These are phyloP conservation scores for Gracilaria caudata DNA, from an alignment of 23 red algal genomes.

Conservation along the genomic window DNA sequence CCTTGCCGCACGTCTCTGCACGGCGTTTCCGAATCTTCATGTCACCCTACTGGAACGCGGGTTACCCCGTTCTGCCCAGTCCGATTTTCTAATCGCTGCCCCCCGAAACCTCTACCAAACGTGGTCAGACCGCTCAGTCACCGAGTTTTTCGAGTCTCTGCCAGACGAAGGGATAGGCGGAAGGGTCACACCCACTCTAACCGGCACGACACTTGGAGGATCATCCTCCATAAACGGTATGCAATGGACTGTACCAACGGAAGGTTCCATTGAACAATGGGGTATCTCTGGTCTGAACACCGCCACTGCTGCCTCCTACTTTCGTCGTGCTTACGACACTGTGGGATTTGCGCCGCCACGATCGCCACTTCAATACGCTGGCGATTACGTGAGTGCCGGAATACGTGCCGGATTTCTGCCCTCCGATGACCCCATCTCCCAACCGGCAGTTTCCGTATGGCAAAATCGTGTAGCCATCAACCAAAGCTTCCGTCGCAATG, in stretches of 20 bases:
- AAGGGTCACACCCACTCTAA: slow-evolving; percentile 15
- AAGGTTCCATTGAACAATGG: slow-evolving; percentile 32
- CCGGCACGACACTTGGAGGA: slow-evolving; percentile 62
- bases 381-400: slow-evolving; percentile 45
- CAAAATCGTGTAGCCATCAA: slow-evolving; percentile 23
- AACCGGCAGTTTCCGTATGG: neutral
- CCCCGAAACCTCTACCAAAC: slow-evolving; percentile 17
- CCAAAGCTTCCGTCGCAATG: slow-evolving; percentile 27
- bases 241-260: slow-evolving; percentile 54
- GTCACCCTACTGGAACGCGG: slow-evolving; percentile 58
- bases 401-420: slow-evolving; percentile 14
- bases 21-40: slow-evolving; percentile 28
- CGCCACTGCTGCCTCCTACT: slow-evolving; percentile 12
- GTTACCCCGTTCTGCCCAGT: slow-evolving; percentile 13
- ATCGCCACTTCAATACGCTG: slow-evolving; percentile 27
- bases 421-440: slow-evolving; percentile 10
- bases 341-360: slow-evolving; percentile 24
- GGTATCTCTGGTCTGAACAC: slow-evolving; percentile 33
- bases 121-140: slow-evolving; percentile 46
- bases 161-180: slow-evolving; percentile 25
- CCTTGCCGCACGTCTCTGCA: slow-evolving; percentile 64
- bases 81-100: slow-evolving; percentile 48
- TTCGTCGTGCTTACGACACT: slow-evolving; percentile 24
- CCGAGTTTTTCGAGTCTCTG: slow-evolving; percentile 21
- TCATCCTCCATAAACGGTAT: slow-evolving; percentile 65